phyloP scores from a whole-genome alignment of 2,329 filamentous ascomycete genomes.

The Alternaria hordeiaustralica region DNA sequence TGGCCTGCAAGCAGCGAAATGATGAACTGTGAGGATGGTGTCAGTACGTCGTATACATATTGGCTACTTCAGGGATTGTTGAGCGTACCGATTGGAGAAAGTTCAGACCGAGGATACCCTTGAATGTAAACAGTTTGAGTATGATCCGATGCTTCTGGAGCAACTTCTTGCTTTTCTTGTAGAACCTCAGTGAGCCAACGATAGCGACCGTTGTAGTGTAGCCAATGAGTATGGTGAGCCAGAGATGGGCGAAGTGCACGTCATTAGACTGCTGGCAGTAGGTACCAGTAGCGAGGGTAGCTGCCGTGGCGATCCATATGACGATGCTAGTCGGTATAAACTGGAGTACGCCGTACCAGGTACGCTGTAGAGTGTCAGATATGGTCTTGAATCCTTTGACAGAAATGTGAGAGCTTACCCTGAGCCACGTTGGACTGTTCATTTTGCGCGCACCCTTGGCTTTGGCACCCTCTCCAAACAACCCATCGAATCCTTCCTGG shows the following conservation, averaged over 20 bases:
- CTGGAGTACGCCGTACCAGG: conserved; percentile 42
- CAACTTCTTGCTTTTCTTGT: conserved; percentile 27
- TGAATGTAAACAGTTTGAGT: conserved; percentile 41
- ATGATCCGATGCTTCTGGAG: conserved; percentile 33
- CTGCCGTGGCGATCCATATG: conserved; percentile 36
- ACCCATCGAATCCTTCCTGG: conserved; percentile 34
- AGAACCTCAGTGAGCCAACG: conserved; percentile 31
- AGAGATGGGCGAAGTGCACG: conserved; percentile 40
- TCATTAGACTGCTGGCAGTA: conserved; percentile 41
- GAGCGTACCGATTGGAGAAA: conserved; percentile 35
- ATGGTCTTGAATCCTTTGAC: not conserved
- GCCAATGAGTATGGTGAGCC: conserved; percentile 33
- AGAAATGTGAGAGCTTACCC: conserved; percentile 16
- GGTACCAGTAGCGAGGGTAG: conserved; percentile 29
- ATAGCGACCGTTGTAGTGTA: conserved; percentile 29
- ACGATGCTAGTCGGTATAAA: conserved; percentile 39
- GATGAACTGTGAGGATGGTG: conserved; percentile 23
- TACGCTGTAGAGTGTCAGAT: conserved; percentile 20
- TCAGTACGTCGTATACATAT: not conserved
- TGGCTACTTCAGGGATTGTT: not conserved
- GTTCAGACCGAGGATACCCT: conserved; percentile 41
- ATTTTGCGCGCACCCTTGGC: conserved; percentile 15
- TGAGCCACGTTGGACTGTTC: conserved; percentile 34
- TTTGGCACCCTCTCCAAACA: conserved; percentile 31
- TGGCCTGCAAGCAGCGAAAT: conserved; percentile 38